Conservation (phyloP, 2,329 filamentous ascomycete genomes). For the Penicillium sp. region DNA sequence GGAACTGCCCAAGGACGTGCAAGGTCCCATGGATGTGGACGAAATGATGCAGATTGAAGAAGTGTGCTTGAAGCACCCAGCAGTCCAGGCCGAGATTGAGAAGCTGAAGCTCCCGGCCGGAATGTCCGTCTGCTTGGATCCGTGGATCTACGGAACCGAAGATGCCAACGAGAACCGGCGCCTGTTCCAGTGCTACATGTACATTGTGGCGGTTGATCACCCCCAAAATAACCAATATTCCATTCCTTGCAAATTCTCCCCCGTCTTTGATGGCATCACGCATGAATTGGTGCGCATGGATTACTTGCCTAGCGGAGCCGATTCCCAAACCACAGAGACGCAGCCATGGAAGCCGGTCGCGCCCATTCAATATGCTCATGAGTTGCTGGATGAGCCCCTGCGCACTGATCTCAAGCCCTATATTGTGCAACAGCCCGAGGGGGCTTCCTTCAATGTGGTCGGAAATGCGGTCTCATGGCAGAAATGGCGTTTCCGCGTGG, state of each 20-base stretch:
- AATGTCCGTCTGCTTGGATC: constrained; percentile 52
- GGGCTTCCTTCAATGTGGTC: constrained; percentile 55
- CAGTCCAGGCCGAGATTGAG: constrained; percentile 53
- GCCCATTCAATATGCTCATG: constrained; percentile 52
- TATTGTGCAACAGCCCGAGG: constrained; percentile 59
- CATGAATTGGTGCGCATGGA: constrained; percentile 65
- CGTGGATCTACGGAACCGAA: constrained; percentile 63
- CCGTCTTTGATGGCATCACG: constrained; percentile 52
- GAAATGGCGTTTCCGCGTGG: constrained; percentile 58
- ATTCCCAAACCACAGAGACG: constrained; percentile 52
- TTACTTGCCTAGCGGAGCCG: constrained; percentile 59
- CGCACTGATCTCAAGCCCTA: constrained; percentile 61
- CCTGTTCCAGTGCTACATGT: constrained; percentile 40
- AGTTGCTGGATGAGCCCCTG: constrained; percentile 59
- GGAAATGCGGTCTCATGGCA: constrained; percentile 59
- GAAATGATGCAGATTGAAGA: constrained; percentile 56
- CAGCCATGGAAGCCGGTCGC: constrained; percentile 52
- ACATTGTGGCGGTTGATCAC: constrained; percentile 31
- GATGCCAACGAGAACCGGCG: constrained; percentile 35
- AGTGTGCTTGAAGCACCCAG: constrained; percentile 50
- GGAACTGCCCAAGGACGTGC: constrained; percentile 44
- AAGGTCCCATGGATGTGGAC: constrained; percentile 52
- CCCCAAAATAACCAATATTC: constrained; percentile 36
- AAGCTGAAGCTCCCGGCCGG: constrained; percentile 55
- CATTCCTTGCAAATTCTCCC: constrained; percentile 33